Evolutionary conservation across 345 rosid species (phyloP).

Genomic region (Rhodomyrtus tomentosa): DNA sequence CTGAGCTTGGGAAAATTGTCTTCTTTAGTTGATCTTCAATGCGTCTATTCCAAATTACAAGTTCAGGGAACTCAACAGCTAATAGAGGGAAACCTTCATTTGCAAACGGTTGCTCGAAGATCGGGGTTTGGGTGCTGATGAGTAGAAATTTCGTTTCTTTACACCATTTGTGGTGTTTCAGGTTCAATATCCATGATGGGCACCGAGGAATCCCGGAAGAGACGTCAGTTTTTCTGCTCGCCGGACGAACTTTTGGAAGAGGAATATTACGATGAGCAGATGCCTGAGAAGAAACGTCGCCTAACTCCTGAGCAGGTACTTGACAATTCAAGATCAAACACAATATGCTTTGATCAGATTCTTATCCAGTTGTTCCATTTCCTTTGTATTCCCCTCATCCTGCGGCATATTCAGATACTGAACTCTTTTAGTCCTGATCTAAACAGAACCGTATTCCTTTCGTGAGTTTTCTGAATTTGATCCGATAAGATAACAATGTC

Average conservation of each 20-base stretch:
- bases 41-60: not conserved
- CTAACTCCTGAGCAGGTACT: conserved; percentile 33
- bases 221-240: conserved; percentile 63
- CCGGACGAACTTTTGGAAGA: conserved; percentile 63
- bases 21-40: not conserved
- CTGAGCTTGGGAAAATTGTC: not conserved
- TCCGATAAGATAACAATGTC: not conserved
- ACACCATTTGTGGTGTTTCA: conserved; percentile 2
- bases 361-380: not conserved
- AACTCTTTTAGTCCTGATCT: not conserved
- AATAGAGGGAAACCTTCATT: not conserved
- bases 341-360: not conserved
- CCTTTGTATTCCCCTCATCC: not conserved
- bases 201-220: conserved; percentile 57
- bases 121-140: not conserved
- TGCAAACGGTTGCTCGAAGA: not conserved
- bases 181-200: conserved; percentile 44
- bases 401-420: not conserved
- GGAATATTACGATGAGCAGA: conserved; percentile 68
- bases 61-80: not conserved
- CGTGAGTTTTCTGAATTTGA: not conserved
- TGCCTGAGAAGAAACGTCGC: conserved; percentile 81
- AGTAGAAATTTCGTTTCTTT: not conserved
- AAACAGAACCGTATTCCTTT: conserved; percentile 19
- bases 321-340: not conserved